Conservation (phyloP, 108 stramenopile species). For the Nitzschia sp. region DNA sequence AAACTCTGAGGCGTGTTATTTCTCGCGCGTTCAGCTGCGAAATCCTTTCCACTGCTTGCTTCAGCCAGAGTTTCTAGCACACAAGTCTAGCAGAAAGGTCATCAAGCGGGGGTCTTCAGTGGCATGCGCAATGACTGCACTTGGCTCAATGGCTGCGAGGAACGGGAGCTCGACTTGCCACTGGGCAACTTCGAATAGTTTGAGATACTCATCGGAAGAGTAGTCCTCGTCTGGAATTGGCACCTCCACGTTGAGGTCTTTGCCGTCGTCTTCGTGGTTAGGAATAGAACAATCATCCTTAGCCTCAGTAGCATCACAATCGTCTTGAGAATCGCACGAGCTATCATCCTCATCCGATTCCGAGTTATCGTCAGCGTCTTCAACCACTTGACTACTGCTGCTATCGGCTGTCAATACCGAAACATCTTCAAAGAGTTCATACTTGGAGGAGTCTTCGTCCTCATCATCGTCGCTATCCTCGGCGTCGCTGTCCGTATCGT, state of each 20-base stretch:
- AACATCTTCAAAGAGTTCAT: conserved; percentile 28
- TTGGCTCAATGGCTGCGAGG: neutral
- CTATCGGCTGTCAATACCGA: conserved; percentile 26
- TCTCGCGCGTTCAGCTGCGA: neutral
- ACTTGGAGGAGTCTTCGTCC: conserved; percentile 3
- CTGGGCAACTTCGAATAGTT: no score
- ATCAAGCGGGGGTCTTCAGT: conserved; percentile 9
- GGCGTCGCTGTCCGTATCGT: no score
- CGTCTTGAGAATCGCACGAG: neutral
- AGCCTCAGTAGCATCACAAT: neutral
- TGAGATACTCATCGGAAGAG: no score
- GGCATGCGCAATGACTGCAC: neutral
- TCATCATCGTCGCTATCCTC: neutral
- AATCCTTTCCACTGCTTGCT: neutral
- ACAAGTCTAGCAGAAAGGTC: conserved; percentile 11
- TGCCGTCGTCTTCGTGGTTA: neutral
- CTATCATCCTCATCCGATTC: neutral
- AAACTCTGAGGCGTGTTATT: neutral
- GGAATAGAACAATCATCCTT: neutral
- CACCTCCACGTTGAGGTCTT: neutral
- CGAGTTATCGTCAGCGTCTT: neutral
- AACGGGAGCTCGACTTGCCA: no score
- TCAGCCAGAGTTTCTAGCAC: neutral
- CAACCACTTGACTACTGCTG: neutral
- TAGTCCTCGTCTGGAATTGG: neutral